Evolutionary conservation across 2,329 filamentous ascomycete genomes (phyloP).

Genomic region (Penicillium sp.): DNA sequence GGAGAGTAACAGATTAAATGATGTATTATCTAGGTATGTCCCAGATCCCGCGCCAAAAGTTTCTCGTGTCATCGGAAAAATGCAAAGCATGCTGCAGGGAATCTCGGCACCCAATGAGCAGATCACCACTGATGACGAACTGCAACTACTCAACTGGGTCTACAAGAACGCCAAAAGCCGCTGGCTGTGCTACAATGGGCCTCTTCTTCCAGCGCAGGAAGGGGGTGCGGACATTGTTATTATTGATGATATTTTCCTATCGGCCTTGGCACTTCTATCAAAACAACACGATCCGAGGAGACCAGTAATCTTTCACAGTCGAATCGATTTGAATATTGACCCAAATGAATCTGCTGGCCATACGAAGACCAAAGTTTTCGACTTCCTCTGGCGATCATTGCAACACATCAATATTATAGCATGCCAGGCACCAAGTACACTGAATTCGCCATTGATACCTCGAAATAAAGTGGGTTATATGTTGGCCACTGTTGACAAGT

Average conservation of each 20-base stretch:
- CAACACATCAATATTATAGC: too few species aligned
- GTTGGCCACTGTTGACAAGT: too few species aligned
- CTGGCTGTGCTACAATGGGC: slow-evolving; percentile 65
- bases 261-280: slow-evolving; percentile 68
- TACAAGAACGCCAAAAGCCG: slow-evolving; percentile 67
- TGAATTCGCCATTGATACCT: too few species aligned
- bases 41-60: slow-evolving; percentile 73
- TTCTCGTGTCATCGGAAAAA: slow-evolving; percentile 77
- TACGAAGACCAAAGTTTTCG: too few species aligned
- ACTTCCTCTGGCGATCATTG: too few species aligned
- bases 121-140: slow-evolving; percentile 60
- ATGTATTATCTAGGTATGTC: slow-evolving; percentile 53
- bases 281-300: slow-evolving; percentile 66
- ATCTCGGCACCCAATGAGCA: slow-evolving; percentile 63
- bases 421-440: too few species aligned
- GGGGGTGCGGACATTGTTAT: slow-evolving; percentile 74
- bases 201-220: slow-evolving; percentile 60
- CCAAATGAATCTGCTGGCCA: too few species aligned
- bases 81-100: slow-evolving; percentile 81
- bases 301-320: slow-evolving; percentile 75
- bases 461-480: slow-evolving; percentile 73
- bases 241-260: slow-evolving; percentile 79
- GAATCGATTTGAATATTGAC: too few species aligned
- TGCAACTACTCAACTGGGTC: slow-evolving; percentile 65
- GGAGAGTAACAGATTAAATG: too few species aligned